Conservation (phyloP, 148 eudicot genomes). For the Oxyria digyna region DNA sequence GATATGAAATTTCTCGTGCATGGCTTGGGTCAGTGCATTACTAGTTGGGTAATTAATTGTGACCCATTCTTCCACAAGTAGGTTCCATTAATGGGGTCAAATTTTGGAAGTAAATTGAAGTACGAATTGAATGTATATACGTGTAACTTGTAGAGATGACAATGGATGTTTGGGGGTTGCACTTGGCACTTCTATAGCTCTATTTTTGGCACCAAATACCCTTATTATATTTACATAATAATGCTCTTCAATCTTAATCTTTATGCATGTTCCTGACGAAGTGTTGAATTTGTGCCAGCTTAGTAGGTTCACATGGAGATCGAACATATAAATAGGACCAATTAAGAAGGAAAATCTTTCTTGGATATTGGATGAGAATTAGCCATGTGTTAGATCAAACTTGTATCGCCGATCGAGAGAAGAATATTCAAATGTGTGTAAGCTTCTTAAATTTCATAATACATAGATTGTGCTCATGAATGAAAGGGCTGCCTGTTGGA, state of each 20-base stretch:
- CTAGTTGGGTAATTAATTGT: too few relatives aligned
- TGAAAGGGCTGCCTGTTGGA: too few relatives aligned
- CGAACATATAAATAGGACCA: not conserved
- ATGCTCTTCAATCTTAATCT: too few relatives aligned
- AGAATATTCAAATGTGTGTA: too few relatives aligned
- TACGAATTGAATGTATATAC: not conserved
- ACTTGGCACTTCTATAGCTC: not conserved
- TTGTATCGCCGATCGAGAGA: too few relatives aligned
- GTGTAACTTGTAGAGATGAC: not conserved
- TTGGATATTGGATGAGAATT: not conserved
- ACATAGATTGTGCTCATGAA: too few relatives aligned
- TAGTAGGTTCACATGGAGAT: not conserved
- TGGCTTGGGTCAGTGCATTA: too few relatives aligned
- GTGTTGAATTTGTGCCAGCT: too few relatives aligned
- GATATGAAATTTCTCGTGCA: too few relatives aligned
- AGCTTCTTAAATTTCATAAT: too few relatives aligned
- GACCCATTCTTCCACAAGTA: not conserved
- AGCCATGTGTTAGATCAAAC: not conserved
- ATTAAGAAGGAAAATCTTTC: not conserved
- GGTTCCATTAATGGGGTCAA: not conserved
- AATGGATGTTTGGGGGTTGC: not conserved
- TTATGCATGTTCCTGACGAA: too few relatives aligned
- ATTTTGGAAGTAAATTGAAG: not conserved
- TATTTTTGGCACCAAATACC: not conserved
- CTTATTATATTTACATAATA: not conserved